Base-by-base conservation (phyloP, 2,329 filamentous ascomycete species). In the Aspergillus fructus region DNA sequence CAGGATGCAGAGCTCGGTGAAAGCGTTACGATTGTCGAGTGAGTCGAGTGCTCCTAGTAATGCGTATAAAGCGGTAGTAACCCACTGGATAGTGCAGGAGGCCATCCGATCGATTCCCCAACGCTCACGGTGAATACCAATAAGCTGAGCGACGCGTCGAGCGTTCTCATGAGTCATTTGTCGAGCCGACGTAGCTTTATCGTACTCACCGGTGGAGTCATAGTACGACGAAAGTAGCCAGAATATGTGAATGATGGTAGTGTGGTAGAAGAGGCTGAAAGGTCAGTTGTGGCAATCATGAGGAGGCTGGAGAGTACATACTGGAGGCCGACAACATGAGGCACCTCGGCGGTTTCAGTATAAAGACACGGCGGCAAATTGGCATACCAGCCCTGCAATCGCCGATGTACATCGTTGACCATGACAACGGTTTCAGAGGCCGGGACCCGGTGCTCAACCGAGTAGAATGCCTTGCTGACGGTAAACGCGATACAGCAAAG, bases 71-170 rank as follows among this genome's bases (percentile, higher is more conserved):
- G 64, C 62, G 9, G 66, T 64, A 13, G 62, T 67, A 11, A 67
- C 51, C 55, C 67, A 71, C 13, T 71, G 68, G 12, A 66, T 54
- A 53, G 67, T 61, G 50, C 58, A 64, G n/a, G 43, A 67, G 55
- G 56, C 62, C 67, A 62, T 66, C 45, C 62, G 63, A 45, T 71
- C 68, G 13, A 65, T 61, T 17, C 70, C 68, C 69, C 70, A 72
- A 19, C 64, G 61, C n/a, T 59, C 42, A 19, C 65, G 68, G 40
- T 68, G 66, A 13, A 60, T 57, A n/a, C 61, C 61, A 21, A 68
- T 58, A 9, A 72, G 60, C 12, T 62, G 33, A 19, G 64, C 60
- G 4, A 71, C 64, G 5, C 54, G 59, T 27, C 63, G 63, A 5
- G 68, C 65, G 12, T 62, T 65, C 0, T 57, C 46, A 19, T 68